Percentiles rank a stretch among this genome's conserved stretches.
Evolutionary conservation across 2,329 filamentous ascomycete species (phyloP).

Genomic region (Metarhizium rileyi): DNA sequence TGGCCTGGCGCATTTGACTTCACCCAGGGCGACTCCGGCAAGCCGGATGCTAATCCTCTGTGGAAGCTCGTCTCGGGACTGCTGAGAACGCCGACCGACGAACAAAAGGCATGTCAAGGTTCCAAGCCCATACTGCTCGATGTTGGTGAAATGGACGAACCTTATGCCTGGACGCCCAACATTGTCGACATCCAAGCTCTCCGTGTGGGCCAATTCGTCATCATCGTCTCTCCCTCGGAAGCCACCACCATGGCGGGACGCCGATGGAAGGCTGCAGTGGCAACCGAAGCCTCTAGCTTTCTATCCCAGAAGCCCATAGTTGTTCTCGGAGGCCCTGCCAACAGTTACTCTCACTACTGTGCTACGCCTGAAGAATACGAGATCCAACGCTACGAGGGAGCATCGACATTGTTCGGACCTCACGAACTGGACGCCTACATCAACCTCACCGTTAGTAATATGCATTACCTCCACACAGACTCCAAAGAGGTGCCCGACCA

Average conservation of each 20-base stretch:
- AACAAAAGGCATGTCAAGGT: slow-evolving; percentile 66
- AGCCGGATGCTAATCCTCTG: slow-evolving; percentile 60
- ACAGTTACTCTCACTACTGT: slow-evolving; percentile 81
- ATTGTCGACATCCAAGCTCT: slow-evolving; percentile 82
- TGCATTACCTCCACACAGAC: slow-evolving; percentile 27
- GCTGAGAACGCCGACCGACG: slow-evolving; percentile 58
- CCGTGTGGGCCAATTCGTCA: slow-evolving; percentile 73
- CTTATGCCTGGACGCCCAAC: slow-evolving; percentile 85
- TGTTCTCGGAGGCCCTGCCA: slow-evolving; percentile 79
- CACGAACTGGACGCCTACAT: slow-evolving; percentile 80
- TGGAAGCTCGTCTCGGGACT: slow-evolving; percentile 69
- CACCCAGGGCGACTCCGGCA: slow-evolving; percentile 69
- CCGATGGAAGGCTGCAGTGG: slow-evolving; percentile 69
- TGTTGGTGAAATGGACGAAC: slow-evolving; percentile 66
- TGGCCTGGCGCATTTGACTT: slow-evolving; percentile 90
- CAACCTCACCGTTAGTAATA: slow-evolving; percentile 64
- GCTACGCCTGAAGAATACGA: slow-evolving; percentile 70
- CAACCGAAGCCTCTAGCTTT: slow-evolving; percentile 37
- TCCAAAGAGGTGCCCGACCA: slow-evolving; percentile 30
- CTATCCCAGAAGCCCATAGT: slow-evolving; percentile 54
- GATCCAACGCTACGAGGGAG: slow-evolving; percentile 90
- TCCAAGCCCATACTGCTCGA: slow-evolving; percentile 82
- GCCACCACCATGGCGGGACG: slow-evolving; percentile 88
- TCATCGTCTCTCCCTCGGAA: slow-evolving; percentile 79
- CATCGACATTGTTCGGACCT: slow-evolving; percentile 77